These are phyloP conservation scores for Niveomyces coronatus DNA, from an alignment of 2,329 filamentous ascomycete genomes.

Conservation along the genomic window DNA sequence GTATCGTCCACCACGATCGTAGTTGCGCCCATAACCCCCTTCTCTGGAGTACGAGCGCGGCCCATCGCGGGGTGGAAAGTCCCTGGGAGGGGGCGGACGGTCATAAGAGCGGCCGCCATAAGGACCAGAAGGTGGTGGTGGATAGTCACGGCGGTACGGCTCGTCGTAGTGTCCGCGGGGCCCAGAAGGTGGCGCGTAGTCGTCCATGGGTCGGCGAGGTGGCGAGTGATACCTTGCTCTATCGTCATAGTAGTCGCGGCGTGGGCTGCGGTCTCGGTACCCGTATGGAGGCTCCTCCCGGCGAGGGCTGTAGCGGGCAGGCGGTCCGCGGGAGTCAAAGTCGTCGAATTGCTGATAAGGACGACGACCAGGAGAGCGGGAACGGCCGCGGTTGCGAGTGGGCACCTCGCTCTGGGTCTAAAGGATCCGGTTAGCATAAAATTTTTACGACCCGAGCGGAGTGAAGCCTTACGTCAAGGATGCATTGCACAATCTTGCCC, in stretches of 20 bases:
- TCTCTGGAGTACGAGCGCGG: constrained; percentile 22
- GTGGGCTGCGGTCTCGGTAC: constrained; percentile 81
- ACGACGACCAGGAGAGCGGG: constrained; percentile 60
- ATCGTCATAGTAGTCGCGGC: constrained; percentile 81
- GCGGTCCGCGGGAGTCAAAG: constrained; percentile 69
- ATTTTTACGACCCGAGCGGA: constrained; percentile 3
- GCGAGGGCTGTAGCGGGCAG: constrained; percentile 73
- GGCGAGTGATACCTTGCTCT: constrained; percentile 73
- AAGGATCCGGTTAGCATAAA: not conserved
- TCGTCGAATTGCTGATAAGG: constrained; percentile 65
- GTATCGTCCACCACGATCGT: constrained; percentile 40
- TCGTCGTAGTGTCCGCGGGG: constrained; percentile 63
- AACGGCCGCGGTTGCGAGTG: constrained; percentile 60
- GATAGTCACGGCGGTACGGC: constrained; percentile 61
- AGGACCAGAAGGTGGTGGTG: constrained; percentile 49
- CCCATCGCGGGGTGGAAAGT: constrained; percentile 40
- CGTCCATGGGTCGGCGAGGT: constrained; percentile 65
- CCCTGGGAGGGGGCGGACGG: constrained; percentile 40
- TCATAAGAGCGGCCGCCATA: constrained; percentile 49
- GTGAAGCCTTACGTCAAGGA: constrained; percentile 63
- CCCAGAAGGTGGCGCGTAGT: constrained; percentile 56
- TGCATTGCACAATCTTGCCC: constrained; percentile 73
- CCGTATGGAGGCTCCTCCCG: constrained; percentile 55
- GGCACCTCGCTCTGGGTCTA: constrained; percentile 73
- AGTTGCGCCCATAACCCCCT: constrained; percentile 35